A percentile compares a stretch with the other conserved stretches of the same genome.
phyloP scores from a whole-genome alignment of 768 basidiomycete genomes.

The Leccinum fibrillosum region DNA sequence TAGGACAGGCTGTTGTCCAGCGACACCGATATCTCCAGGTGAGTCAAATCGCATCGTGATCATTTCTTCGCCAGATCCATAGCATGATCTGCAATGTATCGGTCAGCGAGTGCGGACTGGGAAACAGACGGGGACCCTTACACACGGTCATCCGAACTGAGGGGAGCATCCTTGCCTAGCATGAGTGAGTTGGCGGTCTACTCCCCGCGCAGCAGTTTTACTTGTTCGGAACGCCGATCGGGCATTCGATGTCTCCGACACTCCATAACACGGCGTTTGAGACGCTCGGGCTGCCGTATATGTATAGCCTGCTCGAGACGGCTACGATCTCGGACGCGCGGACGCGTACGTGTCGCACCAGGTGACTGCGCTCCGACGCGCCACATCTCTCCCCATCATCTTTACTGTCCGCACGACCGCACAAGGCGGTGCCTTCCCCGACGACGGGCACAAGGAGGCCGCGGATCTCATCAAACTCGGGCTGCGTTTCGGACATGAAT shows the following conservation, averaged over 20 bases:
- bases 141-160: no score
- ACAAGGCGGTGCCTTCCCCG: constrained; percentile 92
- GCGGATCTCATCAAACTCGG: constrained; percentile 76
- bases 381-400: constrained; percentile 80
- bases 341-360: constrained; percentile 75
- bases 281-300: constrained; percentile 78
- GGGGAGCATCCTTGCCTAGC: no score
- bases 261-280: constrained; percentile 89
- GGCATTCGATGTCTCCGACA: constrained; percentile 86
- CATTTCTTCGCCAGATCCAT: no score
- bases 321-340: constrained; percentile 50
- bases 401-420: constrained; percentile 86
- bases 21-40: no score
- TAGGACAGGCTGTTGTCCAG: no score
- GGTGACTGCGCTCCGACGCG: constrained; percentile 71
- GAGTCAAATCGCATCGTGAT: no score
- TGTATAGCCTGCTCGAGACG: constrained; percentile 76
- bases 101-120: no score
- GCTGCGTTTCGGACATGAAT: constrained; percentile 83
- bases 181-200: constrained; percentile 48
- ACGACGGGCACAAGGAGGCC: constrained; percentile 66
- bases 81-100: no score
- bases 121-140: no score
- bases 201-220: constrained; percentile 73
- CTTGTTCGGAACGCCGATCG: constrained; percentile 88